These are phyloP conservation scores for Inonotus hispidus DNA, from an alignment of 1,284 basidiomycete species.

Conservation along the genomic window DNA sequence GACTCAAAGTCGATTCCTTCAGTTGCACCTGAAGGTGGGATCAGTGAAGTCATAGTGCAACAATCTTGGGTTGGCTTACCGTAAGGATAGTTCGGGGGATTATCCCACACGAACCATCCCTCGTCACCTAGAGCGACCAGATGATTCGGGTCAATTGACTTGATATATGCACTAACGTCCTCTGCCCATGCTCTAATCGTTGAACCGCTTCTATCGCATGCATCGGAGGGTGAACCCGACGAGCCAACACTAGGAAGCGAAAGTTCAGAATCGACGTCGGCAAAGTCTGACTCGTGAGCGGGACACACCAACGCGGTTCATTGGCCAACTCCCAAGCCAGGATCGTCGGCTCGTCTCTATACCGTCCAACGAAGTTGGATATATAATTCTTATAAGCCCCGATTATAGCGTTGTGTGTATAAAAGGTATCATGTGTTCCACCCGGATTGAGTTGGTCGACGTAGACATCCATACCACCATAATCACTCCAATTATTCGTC, in stretches of 20 bases:
- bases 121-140: slow-evolving; percentile 39
- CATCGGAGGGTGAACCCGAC: slow-evolving; percentile 16
- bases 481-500: slow-evolving; percentile 60
- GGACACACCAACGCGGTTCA: slow-evolving; percentile 20
- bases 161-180: slow-evolving; percentile 25
- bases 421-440: slow-evolving; percentile 37
- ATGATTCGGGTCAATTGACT: slow-evolving; percentile 23
- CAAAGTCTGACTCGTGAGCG: neutral
- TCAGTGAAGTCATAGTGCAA: too few species aligned
- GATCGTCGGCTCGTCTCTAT: slow-evolving; percentile 35
- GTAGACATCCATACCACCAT: slow-evolving; percentile 47
- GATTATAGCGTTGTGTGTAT: slow-evolving; percentile 34
- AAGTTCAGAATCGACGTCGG: neutral
- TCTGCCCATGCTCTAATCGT: slow-evolving; percentile 25
- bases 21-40: too few species aligned
- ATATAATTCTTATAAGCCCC: slow-evolving; percentile 38
- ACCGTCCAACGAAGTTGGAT: slow-evolving; percentile 34
- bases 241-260: slow-evolving; percentile 17
- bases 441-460: slow-evolving; percentile 31
- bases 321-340: slow-evolving; percentile 34
- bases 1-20: too few species aligned
- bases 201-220: slow-evolving; percentile 19
- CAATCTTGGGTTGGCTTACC: slow-evolving; percentile 18
- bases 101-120: slow-evolving; percentile 25
- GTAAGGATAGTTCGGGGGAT: slow-evolving; percentile 22